Evolutionary conservation across 176 grass and related monocot species (phyloP), one percentile per base, ranked within the genome.

Genomic region (Pontederia crassipes): DNA sequence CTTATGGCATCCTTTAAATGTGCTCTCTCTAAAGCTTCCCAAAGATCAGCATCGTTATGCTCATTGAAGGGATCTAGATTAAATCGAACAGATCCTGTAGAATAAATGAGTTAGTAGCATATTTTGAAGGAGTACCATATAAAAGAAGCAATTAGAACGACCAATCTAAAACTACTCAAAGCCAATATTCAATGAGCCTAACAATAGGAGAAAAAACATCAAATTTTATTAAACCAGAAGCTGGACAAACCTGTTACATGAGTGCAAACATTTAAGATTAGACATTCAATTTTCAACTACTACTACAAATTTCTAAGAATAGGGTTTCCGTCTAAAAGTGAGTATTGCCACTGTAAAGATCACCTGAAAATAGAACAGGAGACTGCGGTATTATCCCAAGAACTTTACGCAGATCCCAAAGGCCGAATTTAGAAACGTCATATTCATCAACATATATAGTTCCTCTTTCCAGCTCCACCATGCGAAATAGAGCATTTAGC

Each of bases 11-110:
- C 93, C 77, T 98, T 98, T 52, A 98, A 68, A 89, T 98, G 87
- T 64, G 93, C 93, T 81, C 87, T 92, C 75, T 98, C 93, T 6
- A 98, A 74, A 49, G 93, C 88, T 49, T 98, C 93, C 93, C 93
- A 98, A 28, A 98, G 79, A 86, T 98, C 93, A 13, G 84, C 87
- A 79, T 98, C 93, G 49, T 92, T 98, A 68, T 98, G 93, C 93
- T 98, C 93, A 15, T 64, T 75, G 80, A 98, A 98, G 51, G 93
- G 93, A 80, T 98, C 93, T 67, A 98, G 70, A 86, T 98, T 98
- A 83, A 98, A 98, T 61, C 93, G 81, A 53, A 98, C 80, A 59
- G 93, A 78, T 67, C 92, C 92, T 97, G 70, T 47, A 80, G n/a
- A 74, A 27, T 46, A 35, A 60, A 11, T 17, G 13, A 28, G 3